Evolutionary conservation across 2,329 filamentous ascomycete species (phyloP).

Genomic region (Claviceps maximensis): DNA sequence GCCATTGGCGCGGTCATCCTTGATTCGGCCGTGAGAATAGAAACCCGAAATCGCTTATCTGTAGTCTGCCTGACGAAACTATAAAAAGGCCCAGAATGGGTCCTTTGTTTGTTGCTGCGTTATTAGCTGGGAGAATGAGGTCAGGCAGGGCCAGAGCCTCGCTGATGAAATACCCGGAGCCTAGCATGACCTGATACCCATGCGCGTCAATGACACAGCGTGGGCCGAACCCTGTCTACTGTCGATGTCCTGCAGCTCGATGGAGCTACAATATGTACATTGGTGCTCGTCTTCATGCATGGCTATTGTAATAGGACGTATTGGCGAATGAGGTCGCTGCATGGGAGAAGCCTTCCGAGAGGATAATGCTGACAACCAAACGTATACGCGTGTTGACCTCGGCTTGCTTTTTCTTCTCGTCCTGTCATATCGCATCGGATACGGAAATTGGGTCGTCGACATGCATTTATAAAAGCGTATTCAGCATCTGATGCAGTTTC

Average conservation of each 20-base stretch:
- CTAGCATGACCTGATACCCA: conserved; percentile 6
- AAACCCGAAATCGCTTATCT: neutral
- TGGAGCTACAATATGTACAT: neutral
- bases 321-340: neutral
- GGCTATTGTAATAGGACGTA: neutral
- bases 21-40: neutral
- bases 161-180: neutral
- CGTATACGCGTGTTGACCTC: neutral
- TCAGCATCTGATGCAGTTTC: neutral
- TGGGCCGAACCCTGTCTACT: neutral
- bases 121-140: neutral
- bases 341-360: neutral
- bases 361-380: neutral
- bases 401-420: neutral
- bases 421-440: neutral
- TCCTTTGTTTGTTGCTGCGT: neutral
- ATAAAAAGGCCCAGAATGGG: neutral
- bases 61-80: neutral
- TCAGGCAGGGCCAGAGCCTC: neutral
- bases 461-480: neutral
- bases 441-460: neutral
- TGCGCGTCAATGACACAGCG: conserved; percentile 9
- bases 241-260: neutral
- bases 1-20: neutral
- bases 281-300: neutral